Evolutionary conservation across 176 grass and related monocot genomes (phyloP), one percentile per base, ranked within the genome.

Genomic region (Bothriochloa decipiens): DNA sequence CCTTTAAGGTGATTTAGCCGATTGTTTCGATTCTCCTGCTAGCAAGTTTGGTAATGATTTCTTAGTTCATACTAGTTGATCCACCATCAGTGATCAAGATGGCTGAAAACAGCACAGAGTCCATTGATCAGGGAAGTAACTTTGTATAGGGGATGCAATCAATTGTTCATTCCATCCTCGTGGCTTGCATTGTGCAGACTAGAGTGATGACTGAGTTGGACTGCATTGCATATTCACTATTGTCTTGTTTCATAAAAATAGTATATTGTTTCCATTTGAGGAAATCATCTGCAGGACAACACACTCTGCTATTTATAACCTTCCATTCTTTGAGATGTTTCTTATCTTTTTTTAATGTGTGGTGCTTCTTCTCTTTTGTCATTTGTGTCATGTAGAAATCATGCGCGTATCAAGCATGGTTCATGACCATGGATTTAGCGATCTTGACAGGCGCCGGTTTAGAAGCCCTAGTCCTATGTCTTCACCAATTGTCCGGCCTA

Each of bases 401-500:
- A 76, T 91, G 83, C 53, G 91, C 74, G 93, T 92, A 72, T 91
- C 88, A 76, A 88, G 86, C 77, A 92, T 91, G 91, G 79, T 81
- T 32, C 81, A 89, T 10, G 87, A 82, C 87, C 86, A 88, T 80
- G 90, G 88, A 63, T 82, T 92, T 68, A 85, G 68, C 0, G 88
- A 96, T 81, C 87, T 86, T 75, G 88, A 92, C 42, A 84, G 86
- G 83, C 53, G 83, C 6, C 81, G 82, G 6, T 82, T 85, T 29
- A 90, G 88, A 91, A 95, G 93, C 41, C 88, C 88, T 16, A 92
- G 88, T 81, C 90, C 93, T 25, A 92, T 96, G 81, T 90, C 91
- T 62, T 90, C 86, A 68, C 83, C 88, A 66, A 92, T 91, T 75
- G 78, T 88, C 39, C 78, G 91, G 60, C 90, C 88, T 41, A 95